Evolutionary conservation across 441 rosid genomes (phyloP), one percentile per base, ranked within the genome.

Genomic region (Cnidoscolus chayamansa): DNA sequence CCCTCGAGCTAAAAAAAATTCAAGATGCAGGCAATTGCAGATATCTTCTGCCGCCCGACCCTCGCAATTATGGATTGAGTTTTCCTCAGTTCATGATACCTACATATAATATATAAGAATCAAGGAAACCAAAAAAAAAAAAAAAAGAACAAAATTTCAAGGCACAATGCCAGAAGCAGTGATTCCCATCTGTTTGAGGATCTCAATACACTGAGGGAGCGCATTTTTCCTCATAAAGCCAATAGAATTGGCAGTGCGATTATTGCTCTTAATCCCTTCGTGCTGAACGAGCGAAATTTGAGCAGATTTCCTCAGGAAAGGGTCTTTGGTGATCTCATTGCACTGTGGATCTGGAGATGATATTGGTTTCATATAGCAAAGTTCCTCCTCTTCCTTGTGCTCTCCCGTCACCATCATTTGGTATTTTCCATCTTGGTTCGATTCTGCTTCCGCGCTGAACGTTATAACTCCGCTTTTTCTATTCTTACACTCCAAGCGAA

Each of bases 111-210:
- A 25, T 25, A 25, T 25, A 25, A 25, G 25, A 25, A 25, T 25
- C 25, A 25, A 25, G 25, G 25, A 25, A 25, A 25, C 25, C 25
- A 25, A 25, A 25, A 25, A 25, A 25, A 25, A 25, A 25, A 25
- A 25, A 25, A 25, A 25, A 25, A 25, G 25, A 25, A 25, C 25
- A 25, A 25, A 25, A 25, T 63, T 84, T 89, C n/a, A 91, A 76
- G 81, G 86, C 89, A 72, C 87, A 32, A 68, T 30, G 32, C 72
- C 70, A 58, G 40, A 3, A 7, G 80, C 68, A 31, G 74, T 63
- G 78, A 81, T 47, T 7, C 84, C 84, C 81, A 80, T 16, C 16
- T 74, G 76, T 19, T 16, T 6, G 53, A 84, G 86, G 45, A 82
- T 73, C 7, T 72, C 0, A 0, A 47, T 16, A 40, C 86, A 86